A percentile compares a stretch with the other conserved stretches of the same genome.
Conservation (phyloP, 371 early-diverging fungal genomes). For the Syncephalis plumigaleata region DNA sequence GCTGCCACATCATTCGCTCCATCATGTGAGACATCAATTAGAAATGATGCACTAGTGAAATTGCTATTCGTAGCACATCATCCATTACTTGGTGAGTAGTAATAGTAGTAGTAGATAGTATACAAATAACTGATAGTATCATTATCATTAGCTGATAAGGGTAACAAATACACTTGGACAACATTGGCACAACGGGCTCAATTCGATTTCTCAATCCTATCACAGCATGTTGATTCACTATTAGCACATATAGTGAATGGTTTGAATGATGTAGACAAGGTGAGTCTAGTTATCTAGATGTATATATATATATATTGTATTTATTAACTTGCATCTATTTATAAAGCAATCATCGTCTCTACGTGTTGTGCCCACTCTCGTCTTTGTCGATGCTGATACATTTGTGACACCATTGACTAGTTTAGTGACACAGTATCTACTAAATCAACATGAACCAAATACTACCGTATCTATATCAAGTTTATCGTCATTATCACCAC, state of each 20-base stretch:
- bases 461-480: no score
- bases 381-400: conserved; percentile 30
- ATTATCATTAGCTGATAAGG: conserved; percentile 21
- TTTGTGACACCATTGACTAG: conserved; percentile 20
- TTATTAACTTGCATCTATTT: no score
- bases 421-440: conserved; percentile 14
- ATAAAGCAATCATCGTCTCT: conserved; percentile 4
- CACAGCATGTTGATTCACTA: no score
- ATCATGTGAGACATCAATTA: conserved; percentile 14
- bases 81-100: conserved; percentile 25
- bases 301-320: no score
- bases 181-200: conserved; percentile 54
- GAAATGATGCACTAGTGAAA: conserved; percentile 33
- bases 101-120: not conserved
- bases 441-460: conserved; percentile 6
- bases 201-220: conserved; percentile 17
- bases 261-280: no score
- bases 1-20: conserved; percentile 32
- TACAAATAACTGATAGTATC: not conserved
- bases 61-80: conserved; percentile 56
- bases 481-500: no score
- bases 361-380: conserved; percentile 8
- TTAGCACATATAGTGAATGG: no score
- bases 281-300: no score
- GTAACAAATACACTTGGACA: conserved; percentile 70